A percentile compares a stretch with the other conserved stretches of the same genome.
phyloP scores from a whole-genome alignment of 1,284 basidiomycete species.

The Ustilago cynodontis region DNA sequence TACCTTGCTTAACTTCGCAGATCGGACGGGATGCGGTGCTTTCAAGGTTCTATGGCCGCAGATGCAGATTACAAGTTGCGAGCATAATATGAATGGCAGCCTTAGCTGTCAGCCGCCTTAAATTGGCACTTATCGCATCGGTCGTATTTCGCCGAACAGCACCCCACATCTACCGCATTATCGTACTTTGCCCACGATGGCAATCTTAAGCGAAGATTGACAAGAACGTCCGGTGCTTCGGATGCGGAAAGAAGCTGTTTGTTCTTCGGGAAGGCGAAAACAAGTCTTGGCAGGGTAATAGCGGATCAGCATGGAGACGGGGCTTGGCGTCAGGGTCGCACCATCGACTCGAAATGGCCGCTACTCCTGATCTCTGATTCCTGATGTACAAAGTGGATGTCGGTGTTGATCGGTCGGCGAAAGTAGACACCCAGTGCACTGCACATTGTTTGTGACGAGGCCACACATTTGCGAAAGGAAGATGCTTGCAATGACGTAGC shows the following conservation, averaged over 20 bases:
- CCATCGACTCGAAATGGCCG: neutral
- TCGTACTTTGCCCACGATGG: too few relatives aligned
- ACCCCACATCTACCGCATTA: too few relatives aligned
- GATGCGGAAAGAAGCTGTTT: neutral
- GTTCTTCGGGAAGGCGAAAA: neutral
- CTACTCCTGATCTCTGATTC: neutral
- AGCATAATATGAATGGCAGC: too few relatives aligned
- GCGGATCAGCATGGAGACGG: constrained; percentile 7
- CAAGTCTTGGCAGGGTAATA: constrained; percentile 1
- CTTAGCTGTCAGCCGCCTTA: too few relatives aligned
- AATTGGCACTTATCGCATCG: too few relatives aligned
- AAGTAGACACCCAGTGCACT: neutral
- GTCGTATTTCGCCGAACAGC: too few relatives aligned
- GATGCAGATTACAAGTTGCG: too few relatives aligned
- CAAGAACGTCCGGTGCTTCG: neutral
- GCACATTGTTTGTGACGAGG: neutral
- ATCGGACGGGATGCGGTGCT: constrained; percentile 84
- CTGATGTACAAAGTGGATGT: neutral
- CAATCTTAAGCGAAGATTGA: neutral
- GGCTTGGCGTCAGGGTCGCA: neutral
- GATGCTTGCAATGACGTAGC: neutral
- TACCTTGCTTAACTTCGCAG: constrained; percentile 83
- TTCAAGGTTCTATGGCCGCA: constrained; percentile 83
- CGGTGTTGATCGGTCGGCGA: neutral
- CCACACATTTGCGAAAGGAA: neutral